Evolutionary conservation across 2,329 filamentous ascomycete species (phyloP), one percentile per base, ranked within the genome.

Genomic region (Westerdykella aurantiaca): DNA sequence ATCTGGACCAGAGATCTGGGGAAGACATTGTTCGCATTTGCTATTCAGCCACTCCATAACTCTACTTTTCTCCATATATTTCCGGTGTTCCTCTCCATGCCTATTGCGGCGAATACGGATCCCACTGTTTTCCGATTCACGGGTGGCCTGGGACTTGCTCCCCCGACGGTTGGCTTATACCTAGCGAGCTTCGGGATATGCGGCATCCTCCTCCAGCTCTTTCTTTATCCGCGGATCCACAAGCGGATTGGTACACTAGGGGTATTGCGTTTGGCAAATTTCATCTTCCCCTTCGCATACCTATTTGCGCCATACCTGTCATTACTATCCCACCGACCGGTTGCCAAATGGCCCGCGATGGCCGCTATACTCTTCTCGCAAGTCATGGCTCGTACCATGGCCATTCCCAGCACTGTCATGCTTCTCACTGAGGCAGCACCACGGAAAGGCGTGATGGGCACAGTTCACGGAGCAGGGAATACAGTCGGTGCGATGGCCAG

Each of bases 381-480:
- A 49, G 68, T 72, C 34, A 52, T 67, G 18, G 71, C 66, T 6
- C 61, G 71, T 6, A 74, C 71, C 0, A 73, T 73, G 54, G 73
- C 77, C 0, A 62, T 83, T 0, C 80, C 80, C 0, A 74, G 74
- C 0, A 74, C 72, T 1, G 74, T 78, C 0, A 80, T 83, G 10
- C 60, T 83, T 0, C 69, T 82, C 12, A 83, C 82, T 45, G 82
- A 83, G 47, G 73, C 71, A 42, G 74, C 74, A 12, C 77, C 80
- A 0, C 68, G 76, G 50, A 69, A 71, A 0, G 69, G 59, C 21
- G 69, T 79, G 1, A 57, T 80, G 2, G 76, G 76, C 0, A 79
- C 75, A 0, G 65, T 80, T 1, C 77, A 80, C 50, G 77, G 77
- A 0, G 65, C 79, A 5, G 76, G 74, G 0, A 79, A 81, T 63